phyloP scores from a whole-genome alignment of 495 filamentous ascomycete species.

The Aspergillus funiculosus region DNA sequence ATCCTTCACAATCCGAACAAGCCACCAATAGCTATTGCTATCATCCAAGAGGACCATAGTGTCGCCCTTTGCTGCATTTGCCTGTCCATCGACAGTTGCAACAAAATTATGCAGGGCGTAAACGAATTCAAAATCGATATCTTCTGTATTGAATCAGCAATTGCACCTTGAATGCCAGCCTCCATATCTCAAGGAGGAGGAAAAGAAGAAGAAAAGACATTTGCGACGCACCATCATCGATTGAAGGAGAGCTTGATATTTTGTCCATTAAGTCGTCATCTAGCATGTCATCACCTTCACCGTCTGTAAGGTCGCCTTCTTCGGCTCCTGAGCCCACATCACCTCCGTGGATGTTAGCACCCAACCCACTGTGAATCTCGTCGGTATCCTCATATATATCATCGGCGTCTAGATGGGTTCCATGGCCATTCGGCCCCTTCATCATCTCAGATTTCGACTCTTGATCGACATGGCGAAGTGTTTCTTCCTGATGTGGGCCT shows the following conservation, averaged over 20 bases:
- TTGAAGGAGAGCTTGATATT: slow-evolving; percentile 95
- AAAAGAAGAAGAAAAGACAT: neutral
- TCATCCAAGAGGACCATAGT: slow-evolving; percentile 99
- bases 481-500: slow-evolving; percentile 79
- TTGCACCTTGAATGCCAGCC: slow-evolving; percentile 6
- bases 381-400: slow-evolving; percentile 40
- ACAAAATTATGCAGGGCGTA: slow-evolving; percentile 98
- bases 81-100: slow-evolving; percentile 95
- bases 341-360: slow-evolving; percentile 47
- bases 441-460: slow-evolving; percentile 63
- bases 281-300: slow-evolving; percentile 67
- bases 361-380: slow-evolving; percentile 28
- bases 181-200: slow-evolving; percentile 21
- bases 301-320: slow-evolving; percentile 63
- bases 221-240: slow-evolving; percentile 86
- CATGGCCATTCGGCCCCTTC: slow-evolving; percentile 43
- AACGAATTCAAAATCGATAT: slow-evolving; percentile 99
- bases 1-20: slow-evolving; percentile 94
- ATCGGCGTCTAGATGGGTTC: slow-evolving; percentile 41
- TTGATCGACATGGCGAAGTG: slow-evolving; percentile 70
- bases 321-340: slow-evolving; percentile 29
- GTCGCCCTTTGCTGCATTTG: slow-evolving; percentile 96
- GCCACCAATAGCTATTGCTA: slow-evolving; percentile 99
- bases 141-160: slow-evolving; percentile 77
- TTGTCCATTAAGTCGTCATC: slow-evolving; percentile 95